These are phyloP conservation scores for Hymenoscyphus repandus DNA, from an alignment of 2,329 filamentous ascomycete genomes.

Conservation along the genomic window DNA sequence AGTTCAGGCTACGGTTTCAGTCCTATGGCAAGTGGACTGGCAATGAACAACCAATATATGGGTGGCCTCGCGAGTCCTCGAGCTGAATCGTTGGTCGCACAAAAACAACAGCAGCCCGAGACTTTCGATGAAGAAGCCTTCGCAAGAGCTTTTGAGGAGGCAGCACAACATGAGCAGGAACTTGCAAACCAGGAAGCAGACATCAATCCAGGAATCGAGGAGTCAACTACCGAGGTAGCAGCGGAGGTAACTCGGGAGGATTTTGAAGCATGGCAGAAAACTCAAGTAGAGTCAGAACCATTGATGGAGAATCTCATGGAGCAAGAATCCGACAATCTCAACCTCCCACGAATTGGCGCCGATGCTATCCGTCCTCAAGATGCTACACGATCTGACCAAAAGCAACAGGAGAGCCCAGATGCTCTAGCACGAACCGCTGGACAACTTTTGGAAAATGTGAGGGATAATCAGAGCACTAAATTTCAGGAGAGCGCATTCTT, in stretches of 20 bases:
- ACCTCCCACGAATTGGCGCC: conserved; percentile 25
- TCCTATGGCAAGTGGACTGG: background rate
- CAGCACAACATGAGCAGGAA: conserved; percentile 22
- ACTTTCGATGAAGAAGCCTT: conserved; percentile 51
- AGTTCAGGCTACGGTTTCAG: background rate
- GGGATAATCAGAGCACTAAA: conserved; percentile 64
- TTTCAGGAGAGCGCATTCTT: conserved; percentile 77
- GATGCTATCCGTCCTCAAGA: conserved; percentile 27
- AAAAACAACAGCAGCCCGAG: conserved; percentile 31
- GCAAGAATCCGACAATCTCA: background rate
- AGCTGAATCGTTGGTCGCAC: conserved; percentile 8
- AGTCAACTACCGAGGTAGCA: background rate
- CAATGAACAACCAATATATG: conserved; percentile 2
- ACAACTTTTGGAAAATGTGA: conserved; percentile 63
- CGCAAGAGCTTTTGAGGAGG: conserved; percentile 44
- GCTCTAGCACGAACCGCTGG: conserved; percentile 69
- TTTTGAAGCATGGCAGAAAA: background rate
- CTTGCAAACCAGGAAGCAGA: conserved; percentile 10
- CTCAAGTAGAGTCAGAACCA: background rate
- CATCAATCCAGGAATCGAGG: conserved; percentile 6
- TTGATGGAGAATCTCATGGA: background rate
- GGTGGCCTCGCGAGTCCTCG: conserved; percentile 13
- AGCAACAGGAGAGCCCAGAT: conserved; percentile 38
- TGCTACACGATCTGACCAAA: conserved; percentile 25
- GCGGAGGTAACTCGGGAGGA: background rate